phyloP scores from a whole-genome alignment of 2,329 filamentous ascomycete species.

The Stagonosporopsis rhizophila region DNA sequence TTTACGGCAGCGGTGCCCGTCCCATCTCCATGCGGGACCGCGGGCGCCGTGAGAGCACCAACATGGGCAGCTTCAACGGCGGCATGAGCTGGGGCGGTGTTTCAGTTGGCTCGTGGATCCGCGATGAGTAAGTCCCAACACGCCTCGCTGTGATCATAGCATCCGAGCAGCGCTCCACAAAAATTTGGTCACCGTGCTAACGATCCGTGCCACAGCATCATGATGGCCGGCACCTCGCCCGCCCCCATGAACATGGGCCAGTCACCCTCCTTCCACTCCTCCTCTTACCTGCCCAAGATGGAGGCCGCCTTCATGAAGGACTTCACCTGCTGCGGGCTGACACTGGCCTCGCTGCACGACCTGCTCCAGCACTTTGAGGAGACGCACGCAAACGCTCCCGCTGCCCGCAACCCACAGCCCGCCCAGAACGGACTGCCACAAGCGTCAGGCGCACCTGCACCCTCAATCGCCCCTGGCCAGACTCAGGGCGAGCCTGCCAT shows the following conservation, averaged over 20 bases:
- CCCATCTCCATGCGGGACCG: slow-evolving; percentile 68
- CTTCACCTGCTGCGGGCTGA: slow-evolving; percentile 92
- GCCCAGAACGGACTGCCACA: slow-evolving; percentile 53
- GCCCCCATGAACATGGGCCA: slow-evolving; percentile 72
- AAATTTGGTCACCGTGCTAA: slow-evolving; percentile 29
- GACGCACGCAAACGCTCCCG: slow-evolving; percentile 77
- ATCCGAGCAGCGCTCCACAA: slow-evolving; percentile 4
- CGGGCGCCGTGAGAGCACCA: slow-evolving; percentile 64
- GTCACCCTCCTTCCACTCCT: slow-evolving; percentile 95
- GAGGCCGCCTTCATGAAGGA: slow-evolving; percentile 98
- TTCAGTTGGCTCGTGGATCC: slow-evolving; percentile 95
- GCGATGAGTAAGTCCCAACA: slow-evolving; percentile 83
- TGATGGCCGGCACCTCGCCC: slow-evolving; percentile 96
- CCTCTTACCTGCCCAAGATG: slow-evolving; percentile 93
- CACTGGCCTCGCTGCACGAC: slow-evolving; percentile 89
- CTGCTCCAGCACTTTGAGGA: slow-evolving; percentile 97
- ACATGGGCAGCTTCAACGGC: slow-evolving; percentile 68
- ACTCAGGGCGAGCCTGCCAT: slow-evolving; percentile 46
- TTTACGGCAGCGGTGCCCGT: slow-evolving; percentile 64
- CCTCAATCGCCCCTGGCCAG: slow-evolving; percentile 56
- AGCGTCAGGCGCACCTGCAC: slow-evolving; percentile 32
- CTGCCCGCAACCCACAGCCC: slow-evolving; percentile 58
- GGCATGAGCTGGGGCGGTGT: slow-evolving; percentile 98
- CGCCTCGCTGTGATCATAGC: slow-evolving; percentile 3
- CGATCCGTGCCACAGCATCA: slow-evolving; percentile 67